Conservation (phyloP, 306 rosid species). For the Medicago lupulina region DNA sequence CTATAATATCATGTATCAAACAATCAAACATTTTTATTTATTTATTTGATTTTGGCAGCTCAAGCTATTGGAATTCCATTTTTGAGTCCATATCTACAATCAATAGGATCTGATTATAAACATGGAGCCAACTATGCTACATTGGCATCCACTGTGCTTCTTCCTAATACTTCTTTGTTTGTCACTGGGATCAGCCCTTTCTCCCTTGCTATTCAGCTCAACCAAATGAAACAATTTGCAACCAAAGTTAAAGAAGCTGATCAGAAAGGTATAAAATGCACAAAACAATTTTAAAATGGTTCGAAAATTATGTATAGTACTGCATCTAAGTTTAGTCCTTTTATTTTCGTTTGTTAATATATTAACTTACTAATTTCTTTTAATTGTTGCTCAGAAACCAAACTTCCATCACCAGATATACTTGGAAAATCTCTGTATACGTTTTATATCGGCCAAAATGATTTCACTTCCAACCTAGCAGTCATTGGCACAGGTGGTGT, state of each 20-base stretch:
- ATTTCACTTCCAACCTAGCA: constrained; percentile 77
- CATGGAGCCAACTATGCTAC: constrained; percentile 89
- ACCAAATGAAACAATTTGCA: constrained; percentile 59
- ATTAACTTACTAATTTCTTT: neutral
- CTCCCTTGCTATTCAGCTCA: constrained; percentile 88
- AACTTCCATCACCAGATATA: constrained; percentile 66
- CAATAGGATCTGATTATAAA: constrained; percentile 69
- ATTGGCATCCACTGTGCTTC: constrained; percentile 83
- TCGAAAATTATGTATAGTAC: neutral
- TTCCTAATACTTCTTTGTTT: constrained; percentile 63
- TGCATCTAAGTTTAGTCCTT: too few relatives aligned
- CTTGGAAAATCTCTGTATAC: constrained; percentile 81
- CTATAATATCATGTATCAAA: neutral
- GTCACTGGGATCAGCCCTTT: constrained; percentile 72
- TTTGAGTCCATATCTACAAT: constrained; percentile 81
- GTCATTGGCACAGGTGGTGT: constrained; percentile 68
- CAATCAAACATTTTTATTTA: neutral
- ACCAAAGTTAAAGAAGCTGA: constrained; percentile 35
- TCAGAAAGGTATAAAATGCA: constrained; percentile 52
- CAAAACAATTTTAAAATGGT: neutral
- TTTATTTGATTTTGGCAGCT: constrained; percentile 59
- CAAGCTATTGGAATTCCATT: constrained; percentile 75
- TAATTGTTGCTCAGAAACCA: constrained; percentile 48
- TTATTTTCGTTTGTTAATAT: neutral
- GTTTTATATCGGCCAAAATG: constrained; percentile 87